phyloP scores from a whole-genome alignment of 2,329 filamentous ascomycete species.

The Incumbomyces delicatus region DNA sequence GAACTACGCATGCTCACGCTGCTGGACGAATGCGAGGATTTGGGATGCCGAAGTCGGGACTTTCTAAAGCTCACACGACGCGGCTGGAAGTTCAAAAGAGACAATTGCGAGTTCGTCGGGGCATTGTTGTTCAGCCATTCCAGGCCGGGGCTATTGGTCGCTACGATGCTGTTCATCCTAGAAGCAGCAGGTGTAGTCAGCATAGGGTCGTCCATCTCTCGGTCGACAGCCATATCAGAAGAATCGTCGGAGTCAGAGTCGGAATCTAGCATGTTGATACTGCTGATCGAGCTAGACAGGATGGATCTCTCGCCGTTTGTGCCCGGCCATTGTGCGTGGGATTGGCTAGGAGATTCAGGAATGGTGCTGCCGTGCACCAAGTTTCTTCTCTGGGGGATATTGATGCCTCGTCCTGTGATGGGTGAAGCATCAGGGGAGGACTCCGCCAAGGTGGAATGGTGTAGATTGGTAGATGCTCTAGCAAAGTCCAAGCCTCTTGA shows the following conservation, averaged over 20 bases:
- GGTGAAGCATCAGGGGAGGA: slow-evolving; percentile 87
- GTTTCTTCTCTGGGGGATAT: slow-evolving; percentile 47
- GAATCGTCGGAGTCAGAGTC: slow-evolving; percentile 67
- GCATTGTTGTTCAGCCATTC: slow-evolving; percentile 52
- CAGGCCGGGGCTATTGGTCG: slow-evolving; percentile 43
- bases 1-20: slow-evolving; percentile 62
- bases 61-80: slow-evolving; percentile 72
- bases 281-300: slow-evolving; percentile 73
- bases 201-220: slow-evolving; percentile 66
- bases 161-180: slow-evolving; percentile 40
- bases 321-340: slow-evolving; percentile 58
- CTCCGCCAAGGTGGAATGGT: slow-evolving; percentile 89
- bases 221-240: slow-evolving; percentile 50
- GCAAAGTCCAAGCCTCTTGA: slow-evolving; percentile 90
- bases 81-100: slow-evolving; percentile 68
- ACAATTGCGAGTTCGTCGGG: slow-evolving; percentile 55
- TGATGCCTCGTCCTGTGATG: slow-evolving; percentile 58
- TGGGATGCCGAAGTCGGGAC: slow-evolving; percentile 46
- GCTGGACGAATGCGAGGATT: slow-evolving; percentile 57
- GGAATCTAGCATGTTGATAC: slow-evolving; percentile 66
- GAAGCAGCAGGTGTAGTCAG: slow-evolving; percentile 71
- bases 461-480: slow-evolving; percentile 81
- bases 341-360: slow-evolving; percentile 55
- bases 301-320: slow-evolving; percentile 61
- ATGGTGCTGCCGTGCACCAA: slow-evolving; percentile 29